Conservation (phyloP, 345 rosid genomes). For the Rhodamnia rubescens region DNA sequence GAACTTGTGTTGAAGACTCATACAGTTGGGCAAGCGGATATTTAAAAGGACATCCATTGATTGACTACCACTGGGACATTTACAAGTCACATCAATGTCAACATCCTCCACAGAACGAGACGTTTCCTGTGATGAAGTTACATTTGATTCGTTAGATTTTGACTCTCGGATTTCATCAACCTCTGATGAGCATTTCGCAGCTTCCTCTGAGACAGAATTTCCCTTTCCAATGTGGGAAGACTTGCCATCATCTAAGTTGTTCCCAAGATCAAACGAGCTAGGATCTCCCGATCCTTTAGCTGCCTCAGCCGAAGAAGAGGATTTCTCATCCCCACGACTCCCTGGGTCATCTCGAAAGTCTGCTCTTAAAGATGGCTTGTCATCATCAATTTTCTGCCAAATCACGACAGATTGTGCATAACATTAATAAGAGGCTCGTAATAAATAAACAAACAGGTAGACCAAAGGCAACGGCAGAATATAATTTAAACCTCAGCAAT, state of each 20-base stretch:
- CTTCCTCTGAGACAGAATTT: conserved; percentile 4
- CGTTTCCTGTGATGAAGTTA: conserved; percentile 10
- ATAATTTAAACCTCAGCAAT: neutral
- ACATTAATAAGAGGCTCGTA: conserved; percentile 2
- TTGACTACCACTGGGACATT: conserved; percentile 3
- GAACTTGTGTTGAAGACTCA: conserved; percentile 65
- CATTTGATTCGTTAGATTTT: conserved; percentile 2
- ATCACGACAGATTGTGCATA: neutral
- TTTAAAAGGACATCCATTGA: conserved; percentile 55
- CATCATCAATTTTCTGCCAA: conserved; percentile 5
- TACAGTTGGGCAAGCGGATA: conserved; percentile 63
- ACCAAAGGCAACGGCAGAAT: neutral
- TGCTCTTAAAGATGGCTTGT: conserved; percentile 18
- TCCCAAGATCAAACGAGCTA: conserved; percentile 6
- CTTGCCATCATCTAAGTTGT: conserved; percentile 7
- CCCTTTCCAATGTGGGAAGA: conserved; percentile 13
- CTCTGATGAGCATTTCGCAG: conserved; percentile 8
- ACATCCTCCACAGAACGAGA: conserved; percentile 6
- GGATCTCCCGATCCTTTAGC: conserved; percentile 12
- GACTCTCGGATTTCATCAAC: conserved; percentile 2
- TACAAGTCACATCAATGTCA: conserved; percentile 3
- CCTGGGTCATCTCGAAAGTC: neutral
- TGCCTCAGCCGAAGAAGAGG: conserved; percentile 4
- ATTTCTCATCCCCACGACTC: conserved; percentile 10
- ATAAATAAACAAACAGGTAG: neutral